These are phyloP conservation scores for Mantamonas sphyraenae DNA, from an alignment of 78 protist genomes.

Conservation along the genomic window DNA sequence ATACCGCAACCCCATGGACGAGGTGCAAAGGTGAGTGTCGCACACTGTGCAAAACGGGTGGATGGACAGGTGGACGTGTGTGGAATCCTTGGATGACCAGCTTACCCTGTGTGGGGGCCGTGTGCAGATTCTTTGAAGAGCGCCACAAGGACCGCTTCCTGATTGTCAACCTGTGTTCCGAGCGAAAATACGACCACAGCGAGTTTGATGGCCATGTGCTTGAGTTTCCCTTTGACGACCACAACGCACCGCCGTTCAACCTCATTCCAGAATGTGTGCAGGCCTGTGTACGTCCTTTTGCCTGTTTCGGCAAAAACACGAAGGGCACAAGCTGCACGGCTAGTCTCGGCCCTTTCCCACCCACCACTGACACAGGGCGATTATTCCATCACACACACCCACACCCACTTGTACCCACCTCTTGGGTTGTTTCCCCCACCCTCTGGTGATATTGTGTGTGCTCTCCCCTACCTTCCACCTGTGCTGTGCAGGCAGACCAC, in stretches of 20 bases:
- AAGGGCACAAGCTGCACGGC: not conserved
- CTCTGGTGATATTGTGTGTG: no score
- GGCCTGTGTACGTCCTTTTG: slow-evolving; percentile 16
- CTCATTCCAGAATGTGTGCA: slow-evolving; percentile 1
- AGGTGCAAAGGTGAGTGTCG: slow-evolving; percentile 1
- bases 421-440: no score
- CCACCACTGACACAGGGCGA: not conserved
- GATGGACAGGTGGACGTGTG: no score
- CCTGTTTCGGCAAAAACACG: not conserved
- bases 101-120: not conserved
- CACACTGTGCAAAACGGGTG: no score
- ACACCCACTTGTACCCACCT: not conserved
- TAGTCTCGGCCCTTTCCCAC: not conserved
- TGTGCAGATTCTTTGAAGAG: slow-evolving; percentile 2
- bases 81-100: not conserved
- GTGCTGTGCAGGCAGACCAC: not conserved
- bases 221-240: slow-evolving; percentile 50
- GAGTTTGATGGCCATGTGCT: slow-evolving; percentile 20
- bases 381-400: not conserved
- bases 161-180: slow-evolving; percentile 15
- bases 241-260: slow-evolving; percentile 49
- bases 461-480: no score
- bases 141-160: slow-evolving; percentile 19
- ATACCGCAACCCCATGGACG: slow-evolving; percentile 13
- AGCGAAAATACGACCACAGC: slow-evolving; percentile 1